Percentiles rank a stretch among this genome's conserved stretches.
These are phyloP conservation scores for Blastocystis hominis DNA, from an alignment of 352 stramenopile genomes.

Conservation along the genomic window DNA sequence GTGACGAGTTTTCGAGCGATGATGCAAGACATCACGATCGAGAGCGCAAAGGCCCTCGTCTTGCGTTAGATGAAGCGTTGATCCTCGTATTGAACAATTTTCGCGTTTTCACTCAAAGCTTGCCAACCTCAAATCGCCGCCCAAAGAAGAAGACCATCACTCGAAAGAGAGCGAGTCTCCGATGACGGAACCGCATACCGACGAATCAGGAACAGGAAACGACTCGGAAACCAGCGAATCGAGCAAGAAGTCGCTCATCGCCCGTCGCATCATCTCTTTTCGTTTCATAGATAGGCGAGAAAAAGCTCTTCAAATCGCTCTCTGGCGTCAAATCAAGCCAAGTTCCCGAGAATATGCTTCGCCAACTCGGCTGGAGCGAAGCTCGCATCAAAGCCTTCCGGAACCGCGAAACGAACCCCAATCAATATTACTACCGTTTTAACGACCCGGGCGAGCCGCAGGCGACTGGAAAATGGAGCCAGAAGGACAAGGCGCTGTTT, in stretches of 20 bases:
- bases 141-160: neutral
- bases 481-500: slow-evolving; percentile 56
- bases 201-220: neutral
- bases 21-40: neutral
- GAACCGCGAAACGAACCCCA: slow-evolving; percentile 60
- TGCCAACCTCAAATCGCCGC: neutral
- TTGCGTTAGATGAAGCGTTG: slow-evolving; percentile 15
- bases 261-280: neutral
- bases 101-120: neutral
- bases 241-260: neutral
- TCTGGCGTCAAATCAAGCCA: neutral
- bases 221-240: neutral
- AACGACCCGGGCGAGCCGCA: slow-evolving; percentile 60
- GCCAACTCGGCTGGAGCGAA: slow-evolving; percentile 41
- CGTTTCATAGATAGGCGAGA: neutral
- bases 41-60: neutral
- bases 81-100: slow-evolving; percentile 25
- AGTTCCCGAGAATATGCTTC: neutral
- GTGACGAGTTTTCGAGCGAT: neutral
- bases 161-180: neutral
- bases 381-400: slow-evolving; percentile 47
- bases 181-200: neutral
- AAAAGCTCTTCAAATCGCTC: slow-evolving; percentile 6
- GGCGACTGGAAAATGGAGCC: slow-evolving; percentile 59
- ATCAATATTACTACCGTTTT: slow-evolving; percentile 62